Conservation (phyloP, 805 yeast genomes). For the Blastobotrys peoriensis region DNA sequence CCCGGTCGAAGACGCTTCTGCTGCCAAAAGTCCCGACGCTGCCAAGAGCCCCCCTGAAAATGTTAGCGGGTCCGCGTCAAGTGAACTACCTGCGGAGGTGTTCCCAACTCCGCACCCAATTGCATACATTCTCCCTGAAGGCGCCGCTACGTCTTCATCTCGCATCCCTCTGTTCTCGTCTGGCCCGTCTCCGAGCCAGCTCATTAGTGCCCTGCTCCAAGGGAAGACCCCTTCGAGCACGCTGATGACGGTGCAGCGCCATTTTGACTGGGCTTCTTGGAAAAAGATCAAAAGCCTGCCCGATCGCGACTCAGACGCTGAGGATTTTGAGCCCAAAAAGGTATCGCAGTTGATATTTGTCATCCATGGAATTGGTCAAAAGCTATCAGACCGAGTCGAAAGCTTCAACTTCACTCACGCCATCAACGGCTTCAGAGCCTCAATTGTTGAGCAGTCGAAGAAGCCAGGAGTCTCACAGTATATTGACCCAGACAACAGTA, state of each 20-base stretch:
- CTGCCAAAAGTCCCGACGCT: too few relatives aligned
- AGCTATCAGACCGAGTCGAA: constrained; percentile 71
- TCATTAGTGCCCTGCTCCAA: constrained; percentile 16
- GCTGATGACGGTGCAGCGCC: constrained; percentile 22
- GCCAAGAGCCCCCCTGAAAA: too few relatives aligned
- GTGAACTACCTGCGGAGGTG: neutral
- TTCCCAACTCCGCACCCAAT: constrained; percentile 10
- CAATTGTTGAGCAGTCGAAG: constrained; percentile 25
- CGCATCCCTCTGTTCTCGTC: constrained; percentile 13
- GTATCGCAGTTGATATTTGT: constrained; percentile 67
- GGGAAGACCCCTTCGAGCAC: constrained; percentile 20
- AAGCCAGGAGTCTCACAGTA: constrained; percentile 17
- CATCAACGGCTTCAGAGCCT: constrained; percentile 33
- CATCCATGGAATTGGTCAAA: constrained; percentile 93
- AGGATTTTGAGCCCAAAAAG: constrained; percentile 28
- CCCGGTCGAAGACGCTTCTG: too few relatives aligned
- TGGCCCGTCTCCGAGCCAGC: constrained; percentile 10
- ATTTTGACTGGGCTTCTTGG: constrained; percentile 31
- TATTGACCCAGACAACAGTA: constrained; percentile 13
- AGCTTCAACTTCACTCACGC: constrained; percentile 82
- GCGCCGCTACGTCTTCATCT: constrained; percentile 7
- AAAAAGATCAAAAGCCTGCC: constrained; percentile 22
- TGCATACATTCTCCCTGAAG: constrained; percentile 15
- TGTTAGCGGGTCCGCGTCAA: too few relatives aligned
- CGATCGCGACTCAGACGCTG: constrained; percentile 25